Evolutionary conservation across 306 rosid species (phyloP), one percentile per base, ranked within the genome.

Genomic region (Macrotyloma uniflorum): DNA sequence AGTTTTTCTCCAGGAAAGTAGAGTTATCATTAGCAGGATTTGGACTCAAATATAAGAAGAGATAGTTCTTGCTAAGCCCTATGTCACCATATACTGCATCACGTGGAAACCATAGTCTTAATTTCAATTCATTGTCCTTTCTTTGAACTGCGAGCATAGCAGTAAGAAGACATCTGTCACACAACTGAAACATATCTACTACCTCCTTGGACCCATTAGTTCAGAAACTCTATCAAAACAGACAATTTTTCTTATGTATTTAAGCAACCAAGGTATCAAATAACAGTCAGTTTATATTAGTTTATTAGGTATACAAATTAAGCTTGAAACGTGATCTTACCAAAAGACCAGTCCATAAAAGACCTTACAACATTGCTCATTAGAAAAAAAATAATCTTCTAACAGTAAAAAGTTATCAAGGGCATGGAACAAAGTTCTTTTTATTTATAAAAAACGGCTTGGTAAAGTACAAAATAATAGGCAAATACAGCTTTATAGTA

Each of bases 41-140:
- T 63, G 98, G 77, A 45, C 99, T 98, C 87, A 95, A 74, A 83
- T 91, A 95, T 36, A 76, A 7, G 76, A 83, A 82, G 35, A 95
- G 85, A 78, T 80, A 7, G 43, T 91, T 4, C 86, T 64, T 81
- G 90, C 88, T 88, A 32, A 91, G 74, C 82, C 26, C 79, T 53
- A 89, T 58, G 77, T 91, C 94, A 67, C 99, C 99, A n/a, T n/a
- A 70, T 83, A 95, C 84, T 95, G 98, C 99, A 95, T 90, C 87
- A 91, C 99, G 38, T 92, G 99, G 67, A 98, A 95, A 36, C 99
- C 94, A 71, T 80, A 90, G 26, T 13, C 70, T 68, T 81, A 40
- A 85, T 93, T 88, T n/a, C 81, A 91, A 61, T 77, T 91, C 8
- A 80, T 58, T 3, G 99, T 93, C 87, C 96, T 93, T 63, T 28